Evolutionary conservation across 2,329 filamentous ascomycete genomes (phyloP).

Genomic region (Penicillium sp.): DNA sequence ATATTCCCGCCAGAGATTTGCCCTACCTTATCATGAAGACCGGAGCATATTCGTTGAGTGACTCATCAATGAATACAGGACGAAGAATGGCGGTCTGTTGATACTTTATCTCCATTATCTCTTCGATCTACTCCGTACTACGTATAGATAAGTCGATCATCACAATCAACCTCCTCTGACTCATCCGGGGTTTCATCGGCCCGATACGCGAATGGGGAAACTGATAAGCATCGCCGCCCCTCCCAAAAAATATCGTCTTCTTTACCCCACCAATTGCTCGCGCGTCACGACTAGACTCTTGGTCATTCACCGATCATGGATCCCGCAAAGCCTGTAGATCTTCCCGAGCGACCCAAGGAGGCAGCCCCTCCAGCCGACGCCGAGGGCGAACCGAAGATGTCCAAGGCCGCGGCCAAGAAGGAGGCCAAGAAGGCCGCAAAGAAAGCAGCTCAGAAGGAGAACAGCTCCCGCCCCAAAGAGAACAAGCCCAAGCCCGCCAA

Average conservation of each 20-base stretch:
- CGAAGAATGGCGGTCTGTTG: neutral
- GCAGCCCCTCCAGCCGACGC: conserved; percentile 4
- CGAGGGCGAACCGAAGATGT: conserved; percentile 8
- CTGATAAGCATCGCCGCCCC: conserved; percentile 30
- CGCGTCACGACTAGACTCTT: conserved; percentile 4
- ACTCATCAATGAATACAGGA: neutral
- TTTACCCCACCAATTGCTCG: conserved; percentile 21
- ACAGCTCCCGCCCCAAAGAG: conserved; percentile 29
- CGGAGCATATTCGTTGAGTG: neutral
- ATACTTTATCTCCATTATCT: neutral
- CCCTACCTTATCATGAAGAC: neutral
- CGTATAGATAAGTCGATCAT: neutral
- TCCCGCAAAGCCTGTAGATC: conserved; percentile 26
- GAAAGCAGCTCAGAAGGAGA: conserved; percentile 16
- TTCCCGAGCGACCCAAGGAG: conserved; percentile 29
- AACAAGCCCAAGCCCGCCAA: conserved; percentile 48
- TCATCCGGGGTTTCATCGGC: conserved; percentile 31
- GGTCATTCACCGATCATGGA: conserved; percentile 22
- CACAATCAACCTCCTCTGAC: conserved; percentile 13
- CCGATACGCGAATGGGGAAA: conserved; percentile 28
- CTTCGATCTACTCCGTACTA: too few species aligned
- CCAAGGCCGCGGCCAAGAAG: conserved; percentile 51
- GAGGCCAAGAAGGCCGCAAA: conserved; percentile 34
- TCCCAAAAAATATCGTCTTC: conserved; percentile 22
- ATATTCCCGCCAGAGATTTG: neutral